Evolutionary conservation across 352 stramenopile species (phyloP), one percentile per base, ranked within the genome.

Genomic region (Globisporangium ultimum): DNA sequence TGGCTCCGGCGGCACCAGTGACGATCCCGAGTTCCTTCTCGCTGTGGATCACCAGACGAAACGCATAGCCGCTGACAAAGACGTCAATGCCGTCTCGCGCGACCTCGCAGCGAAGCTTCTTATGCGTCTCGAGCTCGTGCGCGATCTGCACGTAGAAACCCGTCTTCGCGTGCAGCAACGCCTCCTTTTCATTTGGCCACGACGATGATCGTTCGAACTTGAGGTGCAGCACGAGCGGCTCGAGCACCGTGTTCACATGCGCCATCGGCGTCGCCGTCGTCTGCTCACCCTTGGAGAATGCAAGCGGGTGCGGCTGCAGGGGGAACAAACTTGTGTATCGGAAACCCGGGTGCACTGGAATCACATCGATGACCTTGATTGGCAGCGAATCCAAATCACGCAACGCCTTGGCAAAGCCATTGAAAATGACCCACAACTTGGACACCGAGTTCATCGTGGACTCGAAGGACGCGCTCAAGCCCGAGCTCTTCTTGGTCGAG

Each of bases 61-160:
- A 97, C 4, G 81, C 78, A 53, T 88, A 97, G 53, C 89, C 89
- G 22, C 74, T 77, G 17, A 81, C 67, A 41, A 97, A 85, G 2
- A 97, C 80, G 55, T 97, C 89, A 9, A 97, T 67, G 51, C 76
- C 72, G 53, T 93, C 72, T 21, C 72, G 71, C 1, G 78, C 80
- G n/a, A 91, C 77, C 21, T 91, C 85, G n/a, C 82, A 92, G 17
- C 80, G 80, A 0, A 91, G 53, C 17, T 79, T 65, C 28, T 79
- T 68, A 18, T 68, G 68, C 3, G 80, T 81, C 46, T 91, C 78
- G 0, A 96, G 70, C 55, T 94, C 81, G 45, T 96, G 75, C 1
- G 78, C 84, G 24, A 97, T 80, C 42, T 96, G 80, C 14, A 96
- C 84, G 68, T 96, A 96, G 63, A 97, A 96, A 1, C 86, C 89